Evolutionary conservation across 306 rosid genomes (phyloP), one percentile per base, ranked within the genome.

Genomic region (Sophora flavescens): DNA sequence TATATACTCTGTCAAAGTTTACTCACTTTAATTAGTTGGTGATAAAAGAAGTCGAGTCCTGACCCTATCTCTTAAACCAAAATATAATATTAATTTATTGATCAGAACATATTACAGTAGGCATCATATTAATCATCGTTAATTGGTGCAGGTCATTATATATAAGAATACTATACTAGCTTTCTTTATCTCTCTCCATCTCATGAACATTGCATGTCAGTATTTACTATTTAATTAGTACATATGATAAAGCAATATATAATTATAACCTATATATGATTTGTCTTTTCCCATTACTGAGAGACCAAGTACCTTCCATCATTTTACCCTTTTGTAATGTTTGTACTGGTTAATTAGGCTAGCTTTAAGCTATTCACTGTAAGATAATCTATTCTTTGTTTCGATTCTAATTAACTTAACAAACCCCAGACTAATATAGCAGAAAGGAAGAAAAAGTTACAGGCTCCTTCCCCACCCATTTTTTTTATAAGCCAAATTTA

Each of bases 1-100:
- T 45, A 35, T 51, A 74, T 64, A 17, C 53, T 56, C 48, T 59
- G 79, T 72, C 68, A 65, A 71, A 51, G 70, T 65, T 30, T 51
- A 42, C 53, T 68, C 58, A 68, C 44, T 65, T 59, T 68, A 16
- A 71, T 70, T 74, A 17, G 72, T 70, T 63, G 70, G 74, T 53
- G 30, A 53, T 48, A 48, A 17, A 60, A 45, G 22, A 63, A 36
- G 6, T 35, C 47, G 59, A 6, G 33, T 12, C 41, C 17, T 15
- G 2, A n/a, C 63, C 44, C 30, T 47, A 47, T 22, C 64, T 47
- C 72, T 14, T 15, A 44, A 11, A 22, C 63, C 70, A 12, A 39
- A 56, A 71, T 26, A 71, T 53, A 42, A 63, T 36, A 50, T 50
- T 50, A 50, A 68, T 38, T 38, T 18, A 57, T 22, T 7, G 28